These are phyloP conservation scores for Fomes fomentarius DNA, from an alignment of 1,284 basidiomycete species.

Conservation along the genomic window DNA sequence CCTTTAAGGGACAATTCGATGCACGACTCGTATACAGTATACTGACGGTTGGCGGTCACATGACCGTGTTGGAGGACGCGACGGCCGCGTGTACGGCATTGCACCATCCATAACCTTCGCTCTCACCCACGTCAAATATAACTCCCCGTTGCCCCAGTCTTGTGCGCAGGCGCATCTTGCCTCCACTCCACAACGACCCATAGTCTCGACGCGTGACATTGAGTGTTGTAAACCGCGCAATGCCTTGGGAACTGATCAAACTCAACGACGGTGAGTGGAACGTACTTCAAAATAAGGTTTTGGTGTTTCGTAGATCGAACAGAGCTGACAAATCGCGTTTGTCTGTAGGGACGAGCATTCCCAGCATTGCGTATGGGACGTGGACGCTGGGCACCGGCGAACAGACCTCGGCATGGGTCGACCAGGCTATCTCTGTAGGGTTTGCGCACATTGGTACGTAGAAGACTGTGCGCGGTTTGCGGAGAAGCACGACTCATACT, in stretches of 20 bases:
- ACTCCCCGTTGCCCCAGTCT: not conserved
- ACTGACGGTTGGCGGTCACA: no score
- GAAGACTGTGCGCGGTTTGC: no score
- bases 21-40: no score
- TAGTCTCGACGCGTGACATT: not conserved
- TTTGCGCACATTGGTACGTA: slow-evolving; percentile 35
- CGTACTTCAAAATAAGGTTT: not conserved
- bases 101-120: slow-evolving; percentile 12
- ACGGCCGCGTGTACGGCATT: no score
- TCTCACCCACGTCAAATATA: slow-evolving; percentile 12
- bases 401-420: slow-evolving; percentile 32
- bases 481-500: no score
- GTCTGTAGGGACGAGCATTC: slow-evolving; percentile 46
- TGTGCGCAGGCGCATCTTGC: not conserved
- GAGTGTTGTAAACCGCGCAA: no score
- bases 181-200: slow-evolving; percentile 6
- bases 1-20: no score
- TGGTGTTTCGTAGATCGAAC: no score
- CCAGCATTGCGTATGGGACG: slow-evolving; percentile 59
- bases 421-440: slow-evolving; percentile 35
- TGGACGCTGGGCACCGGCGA: slow-evolving; percentile 50
- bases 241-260: slow-evolving; percentile 51
- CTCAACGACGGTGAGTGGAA: slow-evolving; percentile 52
- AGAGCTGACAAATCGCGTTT: not conserved
- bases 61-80: no score